Evolutionary conservation across 768 basidiomycete species (phyloP), one percentile per base, ranked within the genome.

Genomic region (Bullera alba): DNA sequence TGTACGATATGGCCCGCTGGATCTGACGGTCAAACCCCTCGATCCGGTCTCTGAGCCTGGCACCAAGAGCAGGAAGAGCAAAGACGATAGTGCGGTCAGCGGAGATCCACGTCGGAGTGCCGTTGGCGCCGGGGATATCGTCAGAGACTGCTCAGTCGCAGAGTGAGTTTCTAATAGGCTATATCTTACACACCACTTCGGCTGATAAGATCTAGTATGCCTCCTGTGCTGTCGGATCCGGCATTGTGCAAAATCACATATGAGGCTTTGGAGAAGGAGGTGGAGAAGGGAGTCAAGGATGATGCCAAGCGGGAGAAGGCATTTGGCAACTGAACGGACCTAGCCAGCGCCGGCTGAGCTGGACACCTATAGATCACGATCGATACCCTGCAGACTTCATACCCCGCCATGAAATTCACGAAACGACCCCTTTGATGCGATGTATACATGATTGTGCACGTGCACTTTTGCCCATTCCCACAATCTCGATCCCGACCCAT

Each of bases 101-200:
- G 56, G 48, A 7, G 38, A 55, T 21, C 57, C 50, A 17, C 29
- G 55, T 15, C 34, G 55, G 25, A 46, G n/a, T 23, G 61, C 36
- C 3, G 58, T 69, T 5, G 51, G 45, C 14, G 62, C 60, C 22
- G 67, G 67, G 5, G 67, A 69, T 44, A 55, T 62, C 15, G 51
- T 70, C 2, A 51, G 68, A 25, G 57, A 70, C 42, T 67, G 65
- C 42, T 53, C 48, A 2, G 61, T 64, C 2, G 49, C 63, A 2
- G 56, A 62, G 67, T 69, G 54, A 59, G 67, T 58, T 23, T n/a
- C 23, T 1, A n/a, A 25, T 23, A 3, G 1, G n/a, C 10, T n/a
- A 23, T 15, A 0, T 17, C 25, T 2, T 23, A 19, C 8, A 12
- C 25, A 32, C 0, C 2, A 15, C 21, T 49, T n/a, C n/a, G n/a